Conservation (phyloP, 1,139 yeast species). For the Pichiaceae sp. region DNA sequence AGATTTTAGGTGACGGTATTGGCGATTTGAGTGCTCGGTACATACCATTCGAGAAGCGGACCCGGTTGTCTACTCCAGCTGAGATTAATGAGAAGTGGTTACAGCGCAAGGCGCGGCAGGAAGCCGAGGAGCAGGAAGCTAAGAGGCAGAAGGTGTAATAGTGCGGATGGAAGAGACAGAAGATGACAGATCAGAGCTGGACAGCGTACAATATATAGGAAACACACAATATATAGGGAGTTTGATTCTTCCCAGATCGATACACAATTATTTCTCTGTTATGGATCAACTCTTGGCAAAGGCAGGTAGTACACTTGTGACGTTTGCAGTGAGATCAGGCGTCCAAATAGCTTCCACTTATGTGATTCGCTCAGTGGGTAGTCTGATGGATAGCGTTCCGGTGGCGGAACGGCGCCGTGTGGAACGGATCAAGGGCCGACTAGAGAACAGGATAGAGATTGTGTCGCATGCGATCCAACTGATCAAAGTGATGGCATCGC, state of each 20-base stretch:
- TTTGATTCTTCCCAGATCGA: no score
- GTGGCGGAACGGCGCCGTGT: constrained; percentile 42
- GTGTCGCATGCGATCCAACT: constrained; percentile 65
- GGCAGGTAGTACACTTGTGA: constrained; percentile 73
- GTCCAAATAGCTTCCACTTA: constrained; percentile 69
- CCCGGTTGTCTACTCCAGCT: constrained; percentile 40
- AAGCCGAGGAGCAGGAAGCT: neutral
- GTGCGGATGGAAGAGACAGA: no score
- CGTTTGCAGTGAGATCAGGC: constrained; percentile 74
- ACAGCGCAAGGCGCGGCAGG: constrained; percentile 6
- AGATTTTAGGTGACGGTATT: constrained; percentile 63
- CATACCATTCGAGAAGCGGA: constrained; percentile 47
- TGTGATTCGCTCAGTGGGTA: constrained; percentile 59
- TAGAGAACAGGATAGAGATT: constrained; percentile 55
- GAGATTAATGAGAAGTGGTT: constrained; percentile 58
- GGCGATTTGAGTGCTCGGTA: constrained; percentile 53
- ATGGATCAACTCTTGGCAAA: constrained; percentile 22
- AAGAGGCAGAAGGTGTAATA: neutral
- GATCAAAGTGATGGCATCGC: constrained; percentile 58
- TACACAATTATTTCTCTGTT: no score
- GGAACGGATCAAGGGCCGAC: constrained; percentile 32
- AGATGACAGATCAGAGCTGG: no score
- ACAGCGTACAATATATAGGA: no score
- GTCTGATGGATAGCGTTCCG: constrained; percentile 55
- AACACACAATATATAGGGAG: no score